Evolutionary conservation across 2,329 filamentous ascomycete genomes (phyloP).

Genomic region (Cercospora berteroae): DNA sequence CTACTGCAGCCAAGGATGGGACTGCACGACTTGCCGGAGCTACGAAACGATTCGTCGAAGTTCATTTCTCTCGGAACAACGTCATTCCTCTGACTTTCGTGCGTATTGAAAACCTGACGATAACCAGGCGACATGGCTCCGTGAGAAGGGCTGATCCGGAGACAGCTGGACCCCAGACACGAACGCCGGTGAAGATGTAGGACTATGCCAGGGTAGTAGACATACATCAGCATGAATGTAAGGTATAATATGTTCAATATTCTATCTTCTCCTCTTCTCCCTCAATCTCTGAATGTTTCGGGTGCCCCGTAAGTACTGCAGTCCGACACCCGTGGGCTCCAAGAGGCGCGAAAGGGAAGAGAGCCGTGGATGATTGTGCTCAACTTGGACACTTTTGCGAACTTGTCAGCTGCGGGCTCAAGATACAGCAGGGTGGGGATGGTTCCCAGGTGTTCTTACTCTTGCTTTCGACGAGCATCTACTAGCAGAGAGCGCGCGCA

Average conservation of each 20-base stretch:
- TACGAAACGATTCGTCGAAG: no score
- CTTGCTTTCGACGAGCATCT: not conserved
- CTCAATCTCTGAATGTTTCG: not conserved
- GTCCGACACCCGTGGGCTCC: not conserved
- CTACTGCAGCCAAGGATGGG: not conserved
- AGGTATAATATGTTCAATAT: no score
- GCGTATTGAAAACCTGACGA: no score
- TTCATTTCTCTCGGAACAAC: no score
- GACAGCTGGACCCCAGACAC: not conserved
- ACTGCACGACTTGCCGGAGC: not conserved
- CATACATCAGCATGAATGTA: no score
- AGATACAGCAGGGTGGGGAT: not conserved
- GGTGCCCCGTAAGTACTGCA: not conserved
- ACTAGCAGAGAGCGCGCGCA: not conserved
- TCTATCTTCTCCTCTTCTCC: not conserved
- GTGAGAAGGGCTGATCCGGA: not conserved
- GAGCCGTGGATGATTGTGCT: not conserved
- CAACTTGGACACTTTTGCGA: not conserved
- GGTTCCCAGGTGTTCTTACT: not conserved
- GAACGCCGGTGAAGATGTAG: not conserved
- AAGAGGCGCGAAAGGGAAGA: not conserved
- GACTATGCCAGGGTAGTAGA: not conserved
- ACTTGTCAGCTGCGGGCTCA: not conserved
- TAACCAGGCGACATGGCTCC: no score
- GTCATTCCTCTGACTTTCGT: no score